A percentile compares a stretch with the other conserved stretches of the same genome.
phyloP scores from a whole-genome alignment of 1,284 basidiomycete species.

The Pascua guehoae region DNA sequence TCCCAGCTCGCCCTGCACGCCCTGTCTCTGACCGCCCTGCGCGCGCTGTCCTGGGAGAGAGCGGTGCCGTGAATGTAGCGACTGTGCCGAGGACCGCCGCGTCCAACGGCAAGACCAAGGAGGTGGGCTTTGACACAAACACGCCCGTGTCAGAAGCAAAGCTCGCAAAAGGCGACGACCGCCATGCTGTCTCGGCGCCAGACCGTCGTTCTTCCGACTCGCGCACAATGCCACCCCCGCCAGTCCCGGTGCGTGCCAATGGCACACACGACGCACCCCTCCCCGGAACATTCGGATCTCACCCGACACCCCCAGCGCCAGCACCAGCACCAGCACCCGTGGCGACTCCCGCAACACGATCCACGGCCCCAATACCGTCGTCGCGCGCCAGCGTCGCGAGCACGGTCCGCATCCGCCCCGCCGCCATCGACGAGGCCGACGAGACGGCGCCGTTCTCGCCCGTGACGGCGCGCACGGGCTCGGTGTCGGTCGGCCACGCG shows the following conservation, averaged over 20 bases:
- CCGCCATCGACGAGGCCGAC: not conserved
- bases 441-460: not conserved
- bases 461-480: not conserved
- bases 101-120: not conserved
- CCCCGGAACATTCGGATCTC: too few relatives aligned
- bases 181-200: not conserved
- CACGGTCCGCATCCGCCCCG: constrained; percentile 9
- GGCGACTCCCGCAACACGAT: not conserved
- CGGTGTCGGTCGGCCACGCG: not conserved
- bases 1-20: constrained; percentile 3
- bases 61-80: not conserved
- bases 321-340: not conserved
- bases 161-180: too few relatives aligned
- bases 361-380: too few relatives aligned
- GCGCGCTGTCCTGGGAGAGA: constrained; percentile 3
- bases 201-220: too few relatives aligned
- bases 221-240: too few relatives aligned
- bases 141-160: too few relatives aligned
- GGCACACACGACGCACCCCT: too few relatives aligned
- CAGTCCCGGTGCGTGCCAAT: too few relatives aligned
- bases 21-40: not conserved
- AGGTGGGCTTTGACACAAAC: constrained; percentile 3
- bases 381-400: not conserved
- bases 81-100: too few relatives aligned
- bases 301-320: too few relatives aligned